Base-by-base conservation (phyloP, 139 green algal species). In the Ettlia oleoabundans region DNA sequence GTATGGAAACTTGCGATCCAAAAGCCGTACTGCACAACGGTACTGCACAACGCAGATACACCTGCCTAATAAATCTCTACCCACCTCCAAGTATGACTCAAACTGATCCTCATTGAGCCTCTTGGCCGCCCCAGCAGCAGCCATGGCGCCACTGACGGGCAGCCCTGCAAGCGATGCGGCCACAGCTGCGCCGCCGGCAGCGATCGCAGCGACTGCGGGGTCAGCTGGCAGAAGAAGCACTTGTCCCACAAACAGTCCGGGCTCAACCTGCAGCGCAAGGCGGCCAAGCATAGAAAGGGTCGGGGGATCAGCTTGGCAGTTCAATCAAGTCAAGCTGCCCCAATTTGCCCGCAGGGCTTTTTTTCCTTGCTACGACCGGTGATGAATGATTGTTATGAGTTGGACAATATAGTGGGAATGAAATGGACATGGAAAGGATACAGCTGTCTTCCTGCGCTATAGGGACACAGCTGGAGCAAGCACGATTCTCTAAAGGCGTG, bases 31-130 rank as follows among this genome's bases (percentile, higher is more conserved):
- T n/a, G n/a, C n/a, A n/a, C n/a, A n/a, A n/a, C n/a, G n/a, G n/a
- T n/a, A n/a, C n/a, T n/a, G n/a, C n/a, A n/a, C n/a, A n/a, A n/a
- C n/a, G n/a, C n/a, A n/a, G n/a, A n/a, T n/a, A n/a, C n/a, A n/a
- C n/a, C n/a, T n/a, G n/a, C n/a, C n/a, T n/a, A n/a, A n/a, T n/a
- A n/a, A n/a, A n/a, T n/a, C n/a, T n/a, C n/a, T n/a, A n/a, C n/a
- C n/a, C n/a, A n/a, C n/a, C n/a, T 86, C 72, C 0, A 88, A 40
- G 32, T 76, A 37, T 28, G 32, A 28, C 37, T 73, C 51, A 47
- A 84, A 90, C 68, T 88, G 78, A 37, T 76, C 67, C 4, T 90
- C 86, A 18, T 33, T 79, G 21, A 88, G 67, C 24, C 61, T 47
- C 52, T 26, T 47, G 13, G 32, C 37, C 35, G 37, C 35, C 3